phyloP scores from a whole-genome alignment of 768 basidiomycete genomes.

The Peribolospora kevripleyi region DNA sequence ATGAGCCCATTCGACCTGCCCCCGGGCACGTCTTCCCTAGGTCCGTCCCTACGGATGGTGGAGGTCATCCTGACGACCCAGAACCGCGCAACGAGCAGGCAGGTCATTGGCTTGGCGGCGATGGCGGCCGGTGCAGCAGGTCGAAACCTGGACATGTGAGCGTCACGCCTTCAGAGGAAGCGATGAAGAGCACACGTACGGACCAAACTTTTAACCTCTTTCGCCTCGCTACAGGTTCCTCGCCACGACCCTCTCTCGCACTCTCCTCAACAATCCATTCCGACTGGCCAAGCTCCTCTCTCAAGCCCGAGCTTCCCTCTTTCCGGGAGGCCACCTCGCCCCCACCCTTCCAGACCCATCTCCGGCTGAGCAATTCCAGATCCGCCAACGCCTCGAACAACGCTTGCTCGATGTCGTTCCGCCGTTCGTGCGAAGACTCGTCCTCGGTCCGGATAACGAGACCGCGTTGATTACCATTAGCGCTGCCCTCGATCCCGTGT shows the following conservation, averaged over 20 bases:
- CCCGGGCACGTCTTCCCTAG: too few species aligned
- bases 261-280: slow-evolving; percentile 29
- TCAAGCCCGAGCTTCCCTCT: slow-evolving; percentile 42
- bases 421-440: slow-evolving; percentile 14
- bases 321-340: slow-evolving; percentile 64
- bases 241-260: slow-evolving; percentile 35
- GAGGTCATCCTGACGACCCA: too few species aligned
- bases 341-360: slow-evolving; percentile 49
- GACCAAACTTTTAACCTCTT: slow-evolving; percentile 28
- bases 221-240: slow-evolving; percentile 39
- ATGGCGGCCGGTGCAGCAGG: too few species aligned
- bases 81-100: too few species aligned
- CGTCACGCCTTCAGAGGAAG: slow-evolving; percentile 17
- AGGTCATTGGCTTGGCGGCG: too few species aligned
- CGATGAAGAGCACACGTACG: slow-evolving; percentile 29
- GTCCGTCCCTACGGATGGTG: too few species aligned
- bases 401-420: slow-evolving; percentile 14
- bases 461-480: neutral
- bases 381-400: slow-evolving; percentile 22
- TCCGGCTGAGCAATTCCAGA: slow-evolving; percentile 41
- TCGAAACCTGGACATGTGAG: too few species aligned
- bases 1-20: too few species aligned
- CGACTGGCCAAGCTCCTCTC: slow-evolving; percentile 33
- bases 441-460: neutral
- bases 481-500: neutral